Percentiles rank a stretch among this genome's conserved stretches.
These are phyloP conservation scores for Nicotiana otophora DNA, from an alignment of 257 asterid species.

Conservation along the genomic window DNA sequence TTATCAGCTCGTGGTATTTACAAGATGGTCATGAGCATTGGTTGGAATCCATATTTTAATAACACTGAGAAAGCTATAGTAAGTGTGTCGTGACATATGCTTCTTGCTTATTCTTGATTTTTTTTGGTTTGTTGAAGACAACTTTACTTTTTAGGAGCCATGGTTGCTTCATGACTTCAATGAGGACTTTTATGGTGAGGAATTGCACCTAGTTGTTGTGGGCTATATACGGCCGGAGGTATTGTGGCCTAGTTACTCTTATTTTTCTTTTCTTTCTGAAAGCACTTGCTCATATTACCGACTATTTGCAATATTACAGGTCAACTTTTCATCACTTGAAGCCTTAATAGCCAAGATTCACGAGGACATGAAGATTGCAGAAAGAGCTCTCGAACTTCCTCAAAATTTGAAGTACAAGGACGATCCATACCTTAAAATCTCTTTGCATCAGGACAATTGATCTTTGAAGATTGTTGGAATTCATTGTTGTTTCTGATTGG, in stretches of 20 bases:
- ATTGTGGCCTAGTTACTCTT: neutral
- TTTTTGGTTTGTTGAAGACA: neutral
- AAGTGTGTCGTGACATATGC: conserved; percentile 29
- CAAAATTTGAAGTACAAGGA: conserved; percentile 49
- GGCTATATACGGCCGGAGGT: conserved; percentile 96
- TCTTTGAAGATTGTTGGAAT: neutral
- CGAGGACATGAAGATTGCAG: conserved; percentile 60
- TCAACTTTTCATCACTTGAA: conserved; percentile 69
- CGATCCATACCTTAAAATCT: conserved; percentile 42
- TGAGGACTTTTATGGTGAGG: conserved; percentile 81
- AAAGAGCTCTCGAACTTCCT: conserved; percentile 71
- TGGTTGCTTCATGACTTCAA: conserved; percentile 91
- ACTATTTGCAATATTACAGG: conserved; percentile 27
- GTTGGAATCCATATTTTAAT: conserved; percentile 93
- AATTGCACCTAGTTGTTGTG: conserved; percentile 66
- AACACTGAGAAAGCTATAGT: conserved; percentile 90
- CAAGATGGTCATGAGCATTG: conserved; percentile 97
- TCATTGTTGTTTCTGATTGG: neutral
- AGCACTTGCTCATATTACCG: neutral
- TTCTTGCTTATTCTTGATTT: neutral
- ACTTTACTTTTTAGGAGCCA: conserved; percentile 60
- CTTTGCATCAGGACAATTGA: conserved; percentile 13
- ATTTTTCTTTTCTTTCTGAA: neutral
- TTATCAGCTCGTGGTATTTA: conserved; percentile 55
- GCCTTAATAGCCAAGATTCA: conserved; percentile 67